Evolutionary conservation across 768 basidiomycete species (phyloP).

Genomic region (Wakefieldia striispora): DNA sequence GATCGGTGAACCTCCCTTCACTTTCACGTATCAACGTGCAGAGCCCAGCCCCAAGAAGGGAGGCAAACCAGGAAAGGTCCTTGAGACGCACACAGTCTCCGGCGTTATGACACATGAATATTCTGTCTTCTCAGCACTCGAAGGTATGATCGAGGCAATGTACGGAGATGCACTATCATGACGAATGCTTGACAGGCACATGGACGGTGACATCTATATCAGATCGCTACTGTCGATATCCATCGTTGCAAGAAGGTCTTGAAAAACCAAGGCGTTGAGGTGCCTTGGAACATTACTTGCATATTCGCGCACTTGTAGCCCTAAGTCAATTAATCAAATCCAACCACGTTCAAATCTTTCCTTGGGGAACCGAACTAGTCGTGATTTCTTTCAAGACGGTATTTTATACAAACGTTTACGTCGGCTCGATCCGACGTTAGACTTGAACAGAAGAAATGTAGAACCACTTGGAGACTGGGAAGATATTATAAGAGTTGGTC

Average conservation of each 20-base stretch:
- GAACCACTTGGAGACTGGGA: slow-evolving; percentile 86
- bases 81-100: slow-evolving; percentile 90
- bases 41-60: slow-evolving; percentile 70
- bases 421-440: slow-evolving; percentile 28
- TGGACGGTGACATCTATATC: slow-evolving; percentile 93
- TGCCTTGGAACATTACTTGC: slow-evolving; percentile 11
- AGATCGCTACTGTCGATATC: slow-evolving; percentile 89
- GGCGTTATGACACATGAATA: slow-evolving; percentile 73
- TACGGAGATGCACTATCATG: neutral
- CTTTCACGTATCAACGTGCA: slow-evolving; percentile 90
- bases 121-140: slow-evolving; percentile 87
- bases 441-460: slow-evolving; percentile 89
- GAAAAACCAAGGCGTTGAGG: slow-evolving; percentile 34
- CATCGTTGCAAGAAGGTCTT: slow-evolving; percentile 55
- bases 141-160: slow-evolving; percentile 56
- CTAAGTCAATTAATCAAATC: slow-evolving; percentile 13
- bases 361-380: neutral
- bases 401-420: neutral
- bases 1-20: slow-evolving; percentile 90
- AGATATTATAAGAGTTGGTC: slow-evolving; percentile 12
- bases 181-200: slow-evolving; percentile 52
- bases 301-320: slow-evolving; percentile 27
- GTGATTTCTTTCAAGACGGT: slow-evolving; percentile 2
- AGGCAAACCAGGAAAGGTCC: slow-evolving; percentile 68
- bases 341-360: neutral